Evolutionary conservation across 1,284 basidiomycete genomes (phyloP).

Genomic region (Anthracocystis setariae): DNA sequence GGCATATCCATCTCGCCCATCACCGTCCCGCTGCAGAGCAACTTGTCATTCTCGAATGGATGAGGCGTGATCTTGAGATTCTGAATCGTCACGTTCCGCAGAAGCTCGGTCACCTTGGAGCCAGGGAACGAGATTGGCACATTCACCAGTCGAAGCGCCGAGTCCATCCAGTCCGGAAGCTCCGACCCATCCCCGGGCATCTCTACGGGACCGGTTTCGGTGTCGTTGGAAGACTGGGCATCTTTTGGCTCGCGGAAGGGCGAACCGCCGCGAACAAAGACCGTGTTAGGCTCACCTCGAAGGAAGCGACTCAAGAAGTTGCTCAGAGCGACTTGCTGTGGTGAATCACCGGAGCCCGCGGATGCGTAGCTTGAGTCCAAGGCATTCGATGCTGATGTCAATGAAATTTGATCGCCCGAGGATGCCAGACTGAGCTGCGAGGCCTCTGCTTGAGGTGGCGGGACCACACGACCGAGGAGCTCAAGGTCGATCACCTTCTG

Average conservation of each 20-base stretch:
- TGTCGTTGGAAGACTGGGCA: constrained; percentile 1
- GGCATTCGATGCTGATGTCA: not conserved
- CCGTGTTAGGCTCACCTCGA: constrained; percentile 58
- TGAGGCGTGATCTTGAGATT: constrained; percentile 62
- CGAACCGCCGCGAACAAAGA: constrained; percentile 60
- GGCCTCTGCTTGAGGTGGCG: constrained; percentile 41
- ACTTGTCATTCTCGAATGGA: constrained; percentile 59
- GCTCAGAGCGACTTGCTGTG: constrained; percentile 53
- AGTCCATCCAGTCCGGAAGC: constrained; percentile 59
- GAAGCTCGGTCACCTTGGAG: constrained; percentile 59
- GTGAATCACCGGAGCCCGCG: constrained; percentile 22
- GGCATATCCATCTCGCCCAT: constrained; percentile 61
- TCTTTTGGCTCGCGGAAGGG: constrained; percentile 41
- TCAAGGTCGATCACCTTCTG: constrained; percentile 49
- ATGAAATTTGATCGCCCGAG: constrained; percentile 2
- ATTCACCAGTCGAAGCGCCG: constrained; percentile 51
- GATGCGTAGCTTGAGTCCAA: not conserved
- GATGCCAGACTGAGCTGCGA: not conserved
- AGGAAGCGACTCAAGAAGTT: constrained; percentile 61
- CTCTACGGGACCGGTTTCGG: constrained; percentile 2
- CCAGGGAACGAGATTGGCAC: constrained; percentile 63
- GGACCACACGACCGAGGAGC: constrained; percentile 55
- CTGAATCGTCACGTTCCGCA: constrained; percentile 62
- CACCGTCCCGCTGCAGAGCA: constrained; percentile 59
- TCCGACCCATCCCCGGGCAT: constrained; percentile 53